Evolutionary conservation across 805 yeast genomes (phyloP).

Genomic region (Spathaspora girioi): DNA sequence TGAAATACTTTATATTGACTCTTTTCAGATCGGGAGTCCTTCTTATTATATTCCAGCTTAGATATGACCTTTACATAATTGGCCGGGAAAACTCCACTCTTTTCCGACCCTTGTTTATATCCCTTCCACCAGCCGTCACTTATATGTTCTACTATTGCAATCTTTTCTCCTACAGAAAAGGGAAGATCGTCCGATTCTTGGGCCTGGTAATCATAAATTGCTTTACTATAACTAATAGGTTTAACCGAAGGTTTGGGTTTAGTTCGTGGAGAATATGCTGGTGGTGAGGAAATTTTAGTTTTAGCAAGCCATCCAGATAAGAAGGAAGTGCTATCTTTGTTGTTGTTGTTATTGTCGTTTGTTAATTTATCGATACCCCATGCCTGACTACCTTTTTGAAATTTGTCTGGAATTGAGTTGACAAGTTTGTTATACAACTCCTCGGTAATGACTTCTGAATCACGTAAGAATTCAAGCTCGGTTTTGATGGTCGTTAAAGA

Average conservation of each 20-base stretch:
- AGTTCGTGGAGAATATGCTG: conserved; percentile 13
- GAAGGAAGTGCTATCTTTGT: neutral
- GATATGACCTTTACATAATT: conserved; percentile 63
- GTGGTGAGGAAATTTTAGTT: conserved; percentile 9
- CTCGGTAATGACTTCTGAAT: conserved; percentile 67
- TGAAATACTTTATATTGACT: conserved; percentile 12
- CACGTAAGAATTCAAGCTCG: conserved; percentile 76
- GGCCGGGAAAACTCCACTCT: conserved; percentile 82
- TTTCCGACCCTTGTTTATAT: conserved; percentile 33
- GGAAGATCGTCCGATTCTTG: conserved; percentile 73
- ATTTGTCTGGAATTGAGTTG: conserved; percentile 53
- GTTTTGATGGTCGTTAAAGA: conserved; percentile 71
- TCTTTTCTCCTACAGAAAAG: conserved; percentile 61
- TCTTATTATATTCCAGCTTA: conserved; percentile 24
- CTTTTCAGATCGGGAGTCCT: conserved; percentile 16
- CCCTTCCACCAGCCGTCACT: conserved; percentile 95
- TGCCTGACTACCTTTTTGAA: conserved; percentile 48
- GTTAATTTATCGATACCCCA: conserved; percentile 37
- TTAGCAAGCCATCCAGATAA: conserved; percentile 7
- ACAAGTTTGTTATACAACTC: conserved; percentile 50
- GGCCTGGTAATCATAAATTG: conserved; percentile 69
- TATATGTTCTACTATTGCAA: conserved; percentile 67
- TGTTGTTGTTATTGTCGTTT: conserved; percentile 1
- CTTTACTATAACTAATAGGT: conserved; percentile 48
- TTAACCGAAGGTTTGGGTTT: neutral